Evolutionary conservation across 805 yeast species (phyloP), one percentile per base, ranked within the genome.

Genomic region (Myxozyma neotropica): DNA sequence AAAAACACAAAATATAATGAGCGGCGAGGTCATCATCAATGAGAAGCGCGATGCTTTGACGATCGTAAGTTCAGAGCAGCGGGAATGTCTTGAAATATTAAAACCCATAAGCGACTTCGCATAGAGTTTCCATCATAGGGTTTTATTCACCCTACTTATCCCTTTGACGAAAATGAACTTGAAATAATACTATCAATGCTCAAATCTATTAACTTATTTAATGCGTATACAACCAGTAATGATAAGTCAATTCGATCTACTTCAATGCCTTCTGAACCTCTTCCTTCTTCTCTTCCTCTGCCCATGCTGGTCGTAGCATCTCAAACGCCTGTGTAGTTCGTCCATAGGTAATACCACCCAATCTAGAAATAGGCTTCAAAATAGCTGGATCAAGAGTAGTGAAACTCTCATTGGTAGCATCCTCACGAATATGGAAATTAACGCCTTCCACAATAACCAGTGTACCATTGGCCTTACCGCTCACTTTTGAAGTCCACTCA

Each of bases 381-480:
- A 81, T 82, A 2, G 66, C 72, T 7, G 78, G 68, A 68, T 83
- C 86, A n/a, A 85, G 54, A 2, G 45, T 45, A 54, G 74, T 76
- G 36, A 67, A 57, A 0, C 75, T 78, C 3, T 74, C 73, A 66
- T 82, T 79, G 38, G 80, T 61, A 3, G 81, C 72, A 66, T 84
- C 87, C 64, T 83, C 83, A 45, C 87, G 74, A 4, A 76, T 79
- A 68, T 83, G 88, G 70, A 83, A 81, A 42, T 80, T 73, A 26
- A 84, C 75, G 23, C 85, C 88, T 70, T 84, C 88, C 12, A 83
- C 76, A 45, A 83, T 73, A 12, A 73, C 67, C 19, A 79, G 64
- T 0, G 75, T 72, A 1, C 83, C 81, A 1, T 80, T 72, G 6
- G 58, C 60, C 44, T 62, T 70, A 7, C 69, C 70, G 12, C 64